Base-by-base conservation (phyloP, 2,329 filamentous ascomycete species). In the Didymella sp. region DNA sequence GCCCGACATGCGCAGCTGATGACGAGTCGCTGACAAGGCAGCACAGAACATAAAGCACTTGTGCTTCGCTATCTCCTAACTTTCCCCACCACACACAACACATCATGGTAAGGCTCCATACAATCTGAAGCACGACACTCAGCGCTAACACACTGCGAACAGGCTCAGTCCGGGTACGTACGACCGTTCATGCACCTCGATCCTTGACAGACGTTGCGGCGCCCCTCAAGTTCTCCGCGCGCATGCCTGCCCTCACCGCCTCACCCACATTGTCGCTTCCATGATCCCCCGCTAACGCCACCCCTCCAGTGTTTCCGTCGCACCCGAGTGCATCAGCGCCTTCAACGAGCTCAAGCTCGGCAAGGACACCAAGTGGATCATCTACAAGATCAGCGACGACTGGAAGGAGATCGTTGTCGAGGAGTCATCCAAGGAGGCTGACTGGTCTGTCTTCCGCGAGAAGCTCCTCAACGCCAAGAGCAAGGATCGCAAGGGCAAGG, bases 371-470 rank as follows among this genome's bases (percentile, higher is more conserved):
- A 93, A 92, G 81, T 96, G 86, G 85, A 89, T 95, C 81, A 87
- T 95, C 84, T 94, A 86, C 88, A 92, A 92, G 85, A 87, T 95
- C 76, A 89, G 87, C 65, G 89, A 93, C 79, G 85, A 92, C 82
- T 87, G 87, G 84, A 91, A 89, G 80, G 79, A 91, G 80, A 92
- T 95, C 76, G 87, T 90, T 58, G 86, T 95, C 70, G 90, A 94
- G 79, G 87, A 91, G 76, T 83, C 86, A 51, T 89, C 87, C 57
- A 80, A 80, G 60, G 82, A 87, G 69, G 79, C 79, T 66, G 86
- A 92, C 78, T 94, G 86, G 82, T 85, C 89, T 56, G 78, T 72
- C 64, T 92, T 93, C 85, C 89, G 89, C 70, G 81, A 91, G 78
- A 89, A 88, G 83, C 88, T 95, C 63, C 76, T 92, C 75, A 85